These are phyloP conservation scores for Porphyrellus sp. DNA, from an alignment of 1,284 basidiomycete genomes.

Conservation along the genomic window DNA sequence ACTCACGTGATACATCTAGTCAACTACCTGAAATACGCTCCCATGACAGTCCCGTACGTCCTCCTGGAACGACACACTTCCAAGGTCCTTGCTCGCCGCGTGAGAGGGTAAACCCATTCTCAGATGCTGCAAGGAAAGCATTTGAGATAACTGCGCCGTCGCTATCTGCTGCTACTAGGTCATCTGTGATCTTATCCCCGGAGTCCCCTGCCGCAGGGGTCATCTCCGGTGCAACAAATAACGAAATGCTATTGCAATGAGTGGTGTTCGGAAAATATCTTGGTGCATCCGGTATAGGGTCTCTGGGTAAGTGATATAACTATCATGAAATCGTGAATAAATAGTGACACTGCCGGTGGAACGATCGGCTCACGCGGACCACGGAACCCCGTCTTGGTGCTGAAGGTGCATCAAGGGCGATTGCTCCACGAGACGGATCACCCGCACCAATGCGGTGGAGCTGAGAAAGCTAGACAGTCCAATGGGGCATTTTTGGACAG, in stretches of 20 bases:
- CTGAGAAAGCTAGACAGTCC: slow-evolving; percentile 38
- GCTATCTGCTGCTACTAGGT: neutral
- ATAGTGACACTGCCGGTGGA: neutral
- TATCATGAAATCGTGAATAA: slow-evolving; percentile 1
- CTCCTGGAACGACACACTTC: slow-evolving; percentile 41
- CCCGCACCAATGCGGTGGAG: slow-evolving; percentile 69
- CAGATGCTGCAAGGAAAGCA: slow-evolving; percentile 53
- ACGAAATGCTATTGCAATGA: slow-evolving; percentile 15
- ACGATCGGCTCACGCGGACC: slow-evolving; percentile 52
- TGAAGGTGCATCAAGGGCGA: slow-evolving; percentile 64
- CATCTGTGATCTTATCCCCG: neutral
- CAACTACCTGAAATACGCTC: neutral
- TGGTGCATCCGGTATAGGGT: neutral
- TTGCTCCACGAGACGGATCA: slow-evolving; percentile 73
- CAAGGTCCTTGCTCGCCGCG: slow-evolving; percentile 31
- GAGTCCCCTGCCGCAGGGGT: neutral
- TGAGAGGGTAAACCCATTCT: slow-evolving; percentile 52
- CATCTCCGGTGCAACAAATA: slow-evolving; percentile 23
- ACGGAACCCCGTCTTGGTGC: slow-evolving; percentile 55
- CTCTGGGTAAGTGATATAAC: slow-evolving; percentile 21
- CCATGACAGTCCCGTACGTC: slow-evolving; percentile 26
- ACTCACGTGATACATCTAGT: slow-evolving; percentile 11
- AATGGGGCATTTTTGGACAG: neutral
- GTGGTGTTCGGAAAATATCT: neutral
- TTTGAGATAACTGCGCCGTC: slow-evolving; percentile 29